Percentiles rank a stretch among this genome's conserved stretches.
phyloP scores from a whole-genome alignment of 495 filamentous ascomycete genomes.

The Emericellopsis terricola region DNA sequence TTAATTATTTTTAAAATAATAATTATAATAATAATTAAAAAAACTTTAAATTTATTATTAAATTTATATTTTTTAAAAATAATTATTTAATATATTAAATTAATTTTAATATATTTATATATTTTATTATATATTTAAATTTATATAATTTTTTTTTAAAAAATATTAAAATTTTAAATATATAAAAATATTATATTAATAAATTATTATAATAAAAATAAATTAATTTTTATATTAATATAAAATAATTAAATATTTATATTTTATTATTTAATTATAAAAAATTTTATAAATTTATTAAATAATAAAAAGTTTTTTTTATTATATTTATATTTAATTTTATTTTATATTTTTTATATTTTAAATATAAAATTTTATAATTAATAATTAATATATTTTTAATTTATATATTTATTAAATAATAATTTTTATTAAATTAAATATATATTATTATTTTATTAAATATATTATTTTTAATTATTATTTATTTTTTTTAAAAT shows the following conservation, averaged over 20 bases:
- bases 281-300: background rate
- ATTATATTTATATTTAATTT: background rate
- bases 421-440: background rate
- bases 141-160: background rate
- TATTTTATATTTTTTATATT: no score
- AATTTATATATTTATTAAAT: background rate
- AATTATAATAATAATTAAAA: background rate
- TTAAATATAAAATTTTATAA: background rate
- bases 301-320: background rate
- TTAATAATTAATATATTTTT: background rate
- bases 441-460: background rate
- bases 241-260: background rate
- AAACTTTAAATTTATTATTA: background rate
- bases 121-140: background rate
- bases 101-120: background rate
- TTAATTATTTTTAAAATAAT: no score
- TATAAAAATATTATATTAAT: background rate
- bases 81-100: background rate
- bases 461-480: background rate
- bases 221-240: background rate
- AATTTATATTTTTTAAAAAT: background rate
- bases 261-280: background rate
- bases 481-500: background rate
- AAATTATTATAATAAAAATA: background rate
- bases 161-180: background rate